A percentile compares a stretch with the other conserved stretches of the same genome.
phyloP scores from a whole-genome alignment of 306 rosid genomes.

The Prunus salicina region DNA sequence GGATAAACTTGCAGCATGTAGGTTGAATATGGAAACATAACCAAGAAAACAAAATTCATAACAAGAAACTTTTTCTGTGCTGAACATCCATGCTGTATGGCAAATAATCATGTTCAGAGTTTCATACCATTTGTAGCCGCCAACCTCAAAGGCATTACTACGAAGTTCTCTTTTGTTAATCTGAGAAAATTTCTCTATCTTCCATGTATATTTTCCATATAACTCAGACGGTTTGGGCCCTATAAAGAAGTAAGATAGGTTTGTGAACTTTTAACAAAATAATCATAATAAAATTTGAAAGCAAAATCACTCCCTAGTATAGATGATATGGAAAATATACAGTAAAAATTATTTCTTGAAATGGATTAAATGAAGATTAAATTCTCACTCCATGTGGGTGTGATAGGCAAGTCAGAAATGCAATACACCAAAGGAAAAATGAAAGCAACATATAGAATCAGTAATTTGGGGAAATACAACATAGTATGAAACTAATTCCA shows the following conservation, averaged over 20 bases:
- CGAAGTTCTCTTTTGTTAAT: constrained; percentile 97
- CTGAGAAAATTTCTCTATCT: constrained; percentile 95
- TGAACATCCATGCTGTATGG: background rate
- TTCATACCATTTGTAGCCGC: constrained; percentile 92
- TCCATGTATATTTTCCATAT: constrained; percentile 93
- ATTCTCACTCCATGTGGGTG: background rate
- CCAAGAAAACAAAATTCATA: background rate
- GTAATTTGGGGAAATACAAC: background rate
- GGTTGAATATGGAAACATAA: background rate
- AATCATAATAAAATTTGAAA: background rate
- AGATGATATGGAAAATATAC: background rate
- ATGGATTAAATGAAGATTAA: background rate
- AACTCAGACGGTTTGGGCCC: constrained; percentile 88
- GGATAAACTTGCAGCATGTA: background rate
- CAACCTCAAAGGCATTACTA: constrained; percentile 94
- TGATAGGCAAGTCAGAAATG: background rate
- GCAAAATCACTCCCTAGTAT: background rate
- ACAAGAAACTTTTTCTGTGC: background rate
- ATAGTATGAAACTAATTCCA: background rate
- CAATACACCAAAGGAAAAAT: background rate
- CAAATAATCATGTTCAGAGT: constrained; percentile 13
- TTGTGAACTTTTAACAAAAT: constrained; percentile 17
- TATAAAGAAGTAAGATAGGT: constrained; percentile 28
- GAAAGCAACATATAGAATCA: background rate
- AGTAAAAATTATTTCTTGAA: background rate